Conservation (phyloP, 345 rosid genomes). For the Populus alba region DNA sequence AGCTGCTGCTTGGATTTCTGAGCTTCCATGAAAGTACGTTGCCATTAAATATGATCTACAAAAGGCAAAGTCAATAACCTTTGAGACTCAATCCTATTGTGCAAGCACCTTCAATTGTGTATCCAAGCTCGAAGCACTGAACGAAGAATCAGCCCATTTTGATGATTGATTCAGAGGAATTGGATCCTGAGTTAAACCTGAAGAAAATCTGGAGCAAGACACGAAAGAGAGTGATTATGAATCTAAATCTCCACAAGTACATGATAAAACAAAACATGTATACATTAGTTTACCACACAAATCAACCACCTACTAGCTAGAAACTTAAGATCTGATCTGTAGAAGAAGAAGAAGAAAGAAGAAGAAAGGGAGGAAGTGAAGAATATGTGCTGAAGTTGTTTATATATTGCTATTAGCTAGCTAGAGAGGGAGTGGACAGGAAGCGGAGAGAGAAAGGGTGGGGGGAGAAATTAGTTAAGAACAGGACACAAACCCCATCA, state of each 20-base stretch:
- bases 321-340: not conserved
- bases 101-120: not conserved
- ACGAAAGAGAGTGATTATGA: not conserved
- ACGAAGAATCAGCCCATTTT: conserved; percentile 13
- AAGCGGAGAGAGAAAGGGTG: not conserved
- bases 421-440: not conserved
- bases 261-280: not conserved
- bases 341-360: not conserved
- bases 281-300: not conserved
- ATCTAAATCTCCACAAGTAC: not conserved
- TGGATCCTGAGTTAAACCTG: not conserved
- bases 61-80: not conserved
- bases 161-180: not conserved
- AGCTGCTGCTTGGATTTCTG: conserved; percentile 48
- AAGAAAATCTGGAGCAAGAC: not conserved
- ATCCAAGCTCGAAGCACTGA: not conserved
- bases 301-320: not conserved
- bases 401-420: not conserved
- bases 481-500: conserved; percentile 1
- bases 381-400: not conserved
- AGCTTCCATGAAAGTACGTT: conserved; percentile 46
- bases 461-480: not conserved
- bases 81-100: not conserved
- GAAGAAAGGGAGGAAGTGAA: not conserved
- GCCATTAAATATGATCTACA: conserved; percentile 35